Base-by-base conservation (phyloP, 805 yeast species). In the Lipomyces anomalus region DNA sequence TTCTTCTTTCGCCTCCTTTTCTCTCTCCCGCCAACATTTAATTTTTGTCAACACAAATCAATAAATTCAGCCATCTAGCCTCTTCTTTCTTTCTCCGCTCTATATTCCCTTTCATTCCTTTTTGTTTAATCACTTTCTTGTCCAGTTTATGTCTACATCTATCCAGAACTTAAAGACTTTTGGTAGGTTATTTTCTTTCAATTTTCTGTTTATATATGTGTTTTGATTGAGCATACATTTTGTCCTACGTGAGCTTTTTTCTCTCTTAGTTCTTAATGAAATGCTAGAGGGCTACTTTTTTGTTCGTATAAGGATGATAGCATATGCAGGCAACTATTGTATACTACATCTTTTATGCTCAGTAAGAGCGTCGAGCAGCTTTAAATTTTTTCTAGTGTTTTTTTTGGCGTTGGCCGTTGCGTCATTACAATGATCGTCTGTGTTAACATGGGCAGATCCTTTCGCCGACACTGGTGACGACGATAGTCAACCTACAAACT, bases 391-490 rank as follows among this genome's bases (percentile, higher is more conserved):
- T n/a, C n/a, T n/a, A n/a, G n/a, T n/a, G n/a, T n/a, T n/a, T n/a
- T n/a, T n/a, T n/a, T n/a, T n/a, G n/a, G n/a, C n/a, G n/a, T n/a
- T n/a, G 11, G 7, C 37, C 18, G 24, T 22, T 22, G 26, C 20
- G n/a, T 5, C n/a, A n/a, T n/a, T n/a, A n/a, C n/a, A n/a, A n/a
- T n/a, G n/a, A n/a, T n/a, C 42, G 38, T 9, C 37, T 17, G 42
- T 18, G 30, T 13, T 26, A 13, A 26, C 30, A n/a, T n/a, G 11
- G 30, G 11, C 38, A 50, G 95, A 90, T 74, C 98, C 98, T 55
- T 90, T 90, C 82, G 97, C 97, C 82, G 98, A 90, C 72, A 89
- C 97, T 73, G 97, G 97, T 76, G 97, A 90, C 79, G 94, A 92
- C 74, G 96, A 90, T 70, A 61, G 95, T 61, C 90, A 90, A 73